Base-by-base conservation (phyloP, 225 moss, liverwort and hornwort species). In the Physcomitrium patens region DNA sequence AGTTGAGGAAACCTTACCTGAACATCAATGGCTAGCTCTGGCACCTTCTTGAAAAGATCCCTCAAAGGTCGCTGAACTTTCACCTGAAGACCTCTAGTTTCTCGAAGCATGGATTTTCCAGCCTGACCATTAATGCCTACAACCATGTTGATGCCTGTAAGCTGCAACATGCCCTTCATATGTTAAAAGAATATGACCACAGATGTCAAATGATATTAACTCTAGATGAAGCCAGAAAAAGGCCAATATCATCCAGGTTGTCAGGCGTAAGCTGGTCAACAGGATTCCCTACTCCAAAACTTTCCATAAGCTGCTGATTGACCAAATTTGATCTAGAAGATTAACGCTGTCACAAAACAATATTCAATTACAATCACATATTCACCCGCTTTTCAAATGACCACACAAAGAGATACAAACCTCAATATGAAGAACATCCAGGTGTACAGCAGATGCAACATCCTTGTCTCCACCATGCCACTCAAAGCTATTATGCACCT, bases 101-200 rank as follows among this genome's bases (percentile, higher is more conserved):
- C 96, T 73, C 92, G 91, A 57, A 97, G 92, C 87, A 97, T 97
- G 31, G 92, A 86, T 72, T 97, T 93, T 41, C 96, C 96, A 82
- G 94, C 87, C 59, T 85, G 84, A 68, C 96, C 94, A 72, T 86
- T 82, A 67, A 94, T 97, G 57, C 96, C 96, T 52, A 97, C 96
- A 24, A 97, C 92, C 96, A 97, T 94, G 77, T 97, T 94, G 71
- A 97, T 91, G 81, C 94, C 94, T 79, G 92, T 89, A 56, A 96
- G 88, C 96, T 96, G 89, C 44, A 81, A 53, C 51, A 84, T 3
- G 83, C 23, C 68, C 10, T 26, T 55, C 3, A 65, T 23, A 22
- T 37, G 13, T 84, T 78, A 84, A 71, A 67, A 63, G 54, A 71
- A 50, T 57, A 41, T 37, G 20, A 67, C 60, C 62, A 71, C 37